Conservation (phyloP, 148 eudicot genomes). For the Amaranthus cruentus region DNA sequence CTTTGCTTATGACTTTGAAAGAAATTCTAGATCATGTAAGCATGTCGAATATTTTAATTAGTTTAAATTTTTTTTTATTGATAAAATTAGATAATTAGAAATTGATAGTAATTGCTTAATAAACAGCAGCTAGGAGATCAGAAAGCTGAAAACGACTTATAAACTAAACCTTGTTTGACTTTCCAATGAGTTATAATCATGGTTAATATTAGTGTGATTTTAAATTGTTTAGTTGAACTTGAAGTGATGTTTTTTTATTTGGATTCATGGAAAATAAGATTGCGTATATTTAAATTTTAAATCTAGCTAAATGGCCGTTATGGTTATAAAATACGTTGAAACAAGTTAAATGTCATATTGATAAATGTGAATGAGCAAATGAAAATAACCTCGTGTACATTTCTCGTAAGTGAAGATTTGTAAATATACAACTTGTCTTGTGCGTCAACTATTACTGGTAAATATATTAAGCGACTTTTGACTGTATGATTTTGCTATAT, state of each 20-base stretch:
- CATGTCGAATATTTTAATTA: background rate
- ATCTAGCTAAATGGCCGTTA: too few species aligned
- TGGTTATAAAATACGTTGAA: background rate
- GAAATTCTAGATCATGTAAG: background rate
- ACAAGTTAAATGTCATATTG: background rate
- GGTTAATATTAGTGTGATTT: background rate
- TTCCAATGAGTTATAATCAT: background rate
- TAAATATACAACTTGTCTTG: too few species aligned
- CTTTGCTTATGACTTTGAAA: background rate
- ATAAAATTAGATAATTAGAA: background rate
- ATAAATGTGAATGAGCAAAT: too few species aligned
- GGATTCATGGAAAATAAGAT: too few species aligned
- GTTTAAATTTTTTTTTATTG: slow-evolving; percentile 4
- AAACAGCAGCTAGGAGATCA: background rate
- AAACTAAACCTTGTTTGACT: slow-evolving; percentile 2
- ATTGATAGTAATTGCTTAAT: background rate
- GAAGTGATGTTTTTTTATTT: too few species aligned
- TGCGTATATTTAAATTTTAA: too few species aligned
- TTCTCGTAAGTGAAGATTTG: too few species aligned
- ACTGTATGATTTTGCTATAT: too few species aligned
- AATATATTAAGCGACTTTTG: too few species aligned
- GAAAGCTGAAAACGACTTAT: background rate
- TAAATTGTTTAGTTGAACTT: background rate
- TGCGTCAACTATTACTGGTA: too few species aligned
- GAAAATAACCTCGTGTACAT: too few species aligned